These are phyloP conservation scores for Ophiocordyceps camponoti-saundersi DNA, from an alignment of 2,329 filamentous ascomycete species.

Conservation along the genomic window DNA sequence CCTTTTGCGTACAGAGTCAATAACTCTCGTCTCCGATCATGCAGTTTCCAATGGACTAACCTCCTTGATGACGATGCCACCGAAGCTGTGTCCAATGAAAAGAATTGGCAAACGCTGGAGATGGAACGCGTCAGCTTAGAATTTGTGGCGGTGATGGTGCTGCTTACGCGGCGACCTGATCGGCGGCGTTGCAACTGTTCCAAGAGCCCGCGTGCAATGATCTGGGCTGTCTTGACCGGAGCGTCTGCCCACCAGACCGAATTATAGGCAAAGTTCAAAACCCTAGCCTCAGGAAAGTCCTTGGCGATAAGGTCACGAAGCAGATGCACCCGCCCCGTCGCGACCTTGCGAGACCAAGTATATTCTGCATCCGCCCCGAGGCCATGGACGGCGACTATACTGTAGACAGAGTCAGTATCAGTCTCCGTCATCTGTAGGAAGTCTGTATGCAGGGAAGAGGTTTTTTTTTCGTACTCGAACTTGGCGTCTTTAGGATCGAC, in stretches of 20 bases:
- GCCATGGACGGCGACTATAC: conserved; percentile 7
- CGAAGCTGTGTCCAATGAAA: conserved; percentile 8
- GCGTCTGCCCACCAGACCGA: conserved; percentile 7
- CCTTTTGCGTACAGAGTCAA: neutral
- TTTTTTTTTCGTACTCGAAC: conserved; percentile 3
- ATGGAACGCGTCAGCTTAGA: neutral
- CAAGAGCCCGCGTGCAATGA: conserved; percentile 5
- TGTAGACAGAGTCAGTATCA: neutral
- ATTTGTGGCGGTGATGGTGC: neutral
- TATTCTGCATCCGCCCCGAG: conserved; percentile 5
- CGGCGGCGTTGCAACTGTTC: conserved; percentile 1
- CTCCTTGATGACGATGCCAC: conserved; percentile 8
- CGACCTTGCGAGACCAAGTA: conserved; percentile 4
- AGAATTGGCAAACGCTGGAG: conserved; percentile 5
- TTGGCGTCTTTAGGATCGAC: neutral
- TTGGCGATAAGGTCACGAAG: conserved; percentile 4
- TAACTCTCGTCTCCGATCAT: neutral
- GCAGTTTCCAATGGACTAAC: neutral
- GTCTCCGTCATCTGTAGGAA: neutral
- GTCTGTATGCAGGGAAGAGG: no score
- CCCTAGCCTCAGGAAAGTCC: conserved; percentile 6
- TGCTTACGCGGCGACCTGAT: neutral
- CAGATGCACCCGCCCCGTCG: conserved; percentile 1
- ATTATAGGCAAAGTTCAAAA: conserved; percentile 7
- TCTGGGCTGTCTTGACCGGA: conserved; percentile 4